These are phyloP conservation scores for Hypoxylon sp. DNA, from an alignment of 2,329 filamentous ascomycete genomes.

Conservation along the genomic window DNA sequence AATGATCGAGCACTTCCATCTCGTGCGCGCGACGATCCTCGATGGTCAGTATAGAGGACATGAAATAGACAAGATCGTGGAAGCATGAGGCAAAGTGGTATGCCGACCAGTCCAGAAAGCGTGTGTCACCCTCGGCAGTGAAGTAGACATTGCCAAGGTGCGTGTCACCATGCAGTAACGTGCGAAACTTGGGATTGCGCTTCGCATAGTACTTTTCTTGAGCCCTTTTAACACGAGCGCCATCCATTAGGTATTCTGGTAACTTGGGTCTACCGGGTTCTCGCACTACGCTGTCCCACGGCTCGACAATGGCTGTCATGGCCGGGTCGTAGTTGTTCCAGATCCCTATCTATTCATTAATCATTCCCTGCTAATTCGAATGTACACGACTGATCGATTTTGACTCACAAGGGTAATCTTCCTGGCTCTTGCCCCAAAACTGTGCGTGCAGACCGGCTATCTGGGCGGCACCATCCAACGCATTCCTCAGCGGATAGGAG, in stretches of 20 bases:
- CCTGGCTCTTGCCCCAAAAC: slow-evolving; percentile 55
- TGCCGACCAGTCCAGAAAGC: slow-evolving; percentile 62
- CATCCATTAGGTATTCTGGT: slow-evolving; percentile 58
- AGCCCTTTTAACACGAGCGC: slow-evolving; percentile 55
- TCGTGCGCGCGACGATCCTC: slow-evolving; percentile 60
- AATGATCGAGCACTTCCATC: slow-evolving; percentile 57
- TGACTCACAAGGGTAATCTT: slow-evolving; percentile 46
- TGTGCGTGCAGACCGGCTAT: slow-evolving; percentile 59
- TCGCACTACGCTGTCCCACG: slow-evolving; percentile 54
- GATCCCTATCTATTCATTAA: slow-evolving; percentile 47
- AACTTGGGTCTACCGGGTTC: slow-evolving; percentile 53
- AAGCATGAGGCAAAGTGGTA: slow-evolving; percentile 61
- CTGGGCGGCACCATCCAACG: slow-evolving; percentile 57
- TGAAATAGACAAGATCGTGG: slow-evolving; percentile 61
- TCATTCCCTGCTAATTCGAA: slow-evolving; percentile 8
- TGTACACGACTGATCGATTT: background rate
- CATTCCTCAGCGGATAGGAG: slow-evolving; percentile 53
- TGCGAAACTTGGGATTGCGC: slow-evolving; percentile 58
- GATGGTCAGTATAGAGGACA: slow-evolving; percentile 58
- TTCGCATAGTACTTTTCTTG: slow-evolving; percentile 57
- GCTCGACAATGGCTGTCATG: slow-evolving; percentile 54
- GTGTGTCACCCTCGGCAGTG: slow-evolving; percentile 53
- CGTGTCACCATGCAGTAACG: slow-evolving; percentile 61
- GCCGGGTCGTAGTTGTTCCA: slow-evolving; percentile 58
- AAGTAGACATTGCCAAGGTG: slow-evolving; percentile 63